Conservation (phyloP, 2,329 filamentous ascomycete genomes). For the Penicillium concentricum region DNA sequence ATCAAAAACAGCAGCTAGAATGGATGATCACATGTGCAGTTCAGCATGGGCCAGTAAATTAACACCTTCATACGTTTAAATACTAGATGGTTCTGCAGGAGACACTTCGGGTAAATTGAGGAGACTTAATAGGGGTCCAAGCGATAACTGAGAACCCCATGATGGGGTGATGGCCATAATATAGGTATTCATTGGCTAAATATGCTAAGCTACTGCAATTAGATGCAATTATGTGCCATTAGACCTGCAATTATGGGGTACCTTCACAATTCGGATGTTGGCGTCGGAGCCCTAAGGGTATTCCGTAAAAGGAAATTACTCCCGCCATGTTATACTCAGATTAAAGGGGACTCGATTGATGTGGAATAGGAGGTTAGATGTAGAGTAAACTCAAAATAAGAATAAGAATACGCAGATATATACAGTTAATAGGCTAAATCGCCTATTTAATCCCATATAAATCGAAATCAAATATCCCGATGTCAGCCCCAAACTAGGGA, state of each 20-base stretch:
- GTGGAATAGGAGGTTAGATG: background rate
- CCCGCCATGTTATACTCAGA: background rate
- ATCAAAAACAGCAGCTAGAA: conserved; percentile 10
- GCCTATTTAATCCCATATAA: no score
- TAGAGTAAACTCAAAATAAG: background rate
- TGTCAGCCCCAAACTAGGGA: background rate
- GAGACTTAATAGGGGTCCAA: background rate
- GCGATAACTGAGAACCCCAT: background rate
- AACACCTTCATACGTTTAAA: background rate
- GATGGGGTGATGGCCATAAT: background rate
- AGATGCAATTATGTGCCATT: background rate
- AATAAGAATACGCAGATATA: background rate
- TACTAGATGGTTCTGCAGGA: background rate
- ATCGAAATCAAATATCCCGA: background rate
- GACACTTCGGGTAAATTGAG: background rate
- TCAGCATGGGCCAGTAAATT: background rate
- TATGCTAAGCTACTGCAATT: background rate
- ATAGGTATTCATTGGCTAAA: background rate
- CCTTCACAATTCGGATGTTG: background rate
- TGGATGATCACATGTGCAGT: conserved; percentile 7
- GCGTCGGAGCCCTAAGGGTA: conserved; percentile 8
- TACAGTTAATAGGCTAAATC: background rate
- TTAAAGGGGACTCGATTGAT: background rate
- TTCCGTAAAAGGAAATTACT: background rate
- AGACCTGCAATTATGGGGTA: background rate